phyloP scores from a whole-genome alignment of 805 yeast genomes.

The Jamesozyma hellenica region DNA sequence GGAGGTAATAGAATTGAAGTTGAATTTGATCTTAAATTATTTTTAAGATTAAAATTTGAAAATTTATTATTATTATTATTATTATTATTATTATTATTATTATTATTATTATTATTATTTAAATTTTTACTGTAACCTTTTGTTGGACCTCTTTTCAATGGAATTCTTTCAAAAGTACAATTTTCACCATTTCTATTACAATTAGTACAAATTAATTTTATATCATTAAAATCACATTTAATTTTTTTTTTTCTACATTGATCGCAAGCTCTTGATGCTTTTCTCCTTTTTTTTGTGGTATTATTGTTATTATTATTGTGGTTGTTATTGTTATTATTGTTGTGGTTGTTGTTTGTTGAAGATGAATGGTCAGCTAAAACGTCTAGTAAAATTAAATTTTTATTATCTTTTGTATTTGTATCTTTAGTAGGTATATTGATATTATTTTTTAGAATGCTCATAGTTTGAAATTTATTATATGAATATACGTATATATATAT shows the following conservation, averaged over 20 bases:
- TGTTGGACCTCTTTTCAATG: constrained; percentile 70
- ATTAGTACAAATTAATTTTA: constrained; percentile 49
- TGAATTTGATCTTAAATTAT: constrained; percentile 9
- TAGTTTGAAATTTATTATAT: not conserved
- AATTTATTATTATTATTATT: not conserved
- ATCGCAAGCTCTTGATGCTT: constrained; percentile 76
- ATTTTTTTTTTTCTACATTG: constrained; percentile 67
- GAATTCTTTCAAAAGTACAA: constrained; percentile 63
- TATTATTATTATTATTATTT: constrained; percentile 30
- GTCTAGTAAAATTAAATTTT: too few relatives aligned
- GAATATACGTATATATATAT: too few relatives aligned
- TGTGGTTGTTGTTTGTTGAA: too few relatives aligned
- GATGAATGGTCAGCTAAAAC: not conserved
- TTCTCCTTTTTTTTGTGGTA: constrained; percentile 45
- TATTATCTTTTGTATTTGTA: too few relatives aligned
- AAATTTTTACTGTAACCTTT: constrained; percentile 51
- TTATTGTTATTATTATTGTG: not conserved
- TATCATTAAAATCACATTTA: constrained; percentile 53
- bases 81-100: not conserved
- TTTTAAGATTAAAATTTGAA: constrained; percentile 3
- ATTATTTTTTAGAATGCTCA: not conserved
- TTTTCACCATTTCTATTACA: constrained; percentile 50
- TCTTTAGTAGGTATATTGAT: not conserved
- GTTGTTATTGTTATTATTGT: too few relatives aligned
- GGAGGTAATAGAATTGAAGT: constrained; percentile 26